Percentiles rank a stretch among this genome's conserved stretches.
These are phyloP conservation scores for Fusarium metavorans DNA, from an alignment of 2,329 filamentous ascomycete genomes.

Conservation along the genomic window DNA sequence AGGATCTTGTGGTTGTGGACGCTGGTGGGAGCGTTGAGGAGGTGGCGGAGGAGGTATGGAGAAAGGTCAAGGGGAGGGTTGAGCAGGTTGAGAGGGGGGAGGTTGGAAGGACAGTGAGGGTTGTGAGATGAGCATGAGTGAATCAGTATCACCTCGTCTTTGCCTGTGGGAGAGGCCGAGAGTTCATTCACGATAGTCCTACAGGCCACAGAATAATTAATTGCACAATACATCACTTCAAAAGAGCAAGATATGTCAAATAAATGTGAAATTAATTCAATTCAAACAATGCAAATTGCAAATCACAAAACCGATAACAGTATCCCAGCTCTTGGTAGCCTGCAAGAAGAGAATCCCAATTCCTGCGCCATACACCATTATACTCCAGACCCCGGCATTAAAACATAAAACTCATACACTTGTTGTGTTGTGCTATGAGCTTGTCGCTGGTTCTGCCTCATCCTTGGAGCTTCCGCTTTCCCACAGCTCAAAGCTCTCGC, in stretches of 20 bases:
- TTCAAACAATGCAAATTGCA: constrained; percentile 6
- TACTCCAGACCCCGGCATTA: constrained; percentile 13
- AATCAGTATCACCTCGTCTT: not conserved
- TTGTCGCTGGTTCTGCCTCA: constrained; percentile 56
- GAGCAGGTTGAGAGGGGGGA: constrained; percentile 63
- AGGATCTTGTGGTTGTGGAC: constrained; percentile 67
- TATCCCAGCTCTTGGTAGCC: constrained; percentile 47
- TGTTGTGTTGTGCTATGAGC: constrained; percentile 38
- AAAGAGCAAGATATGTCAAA: not conserved
- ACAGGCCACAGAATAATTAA: not conserved
- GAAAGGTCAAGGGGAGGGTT: constrained; percentile 59
- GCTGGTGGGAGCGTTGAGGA: constrained; percentile 67
- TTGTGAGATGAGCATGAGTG: constrained; percentile 31
- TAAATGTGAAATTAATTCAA: not conserved
- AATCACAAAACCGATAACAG: constrained; percentile 37
- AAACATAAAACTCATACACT: constrained; percentile 13
- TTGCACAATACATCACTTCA: not conserved
- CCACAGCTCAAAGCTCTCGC: constrained; percentile 75
- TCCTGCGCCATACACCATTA: constrained; percentile 21
- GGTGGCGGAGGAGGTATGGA: constrained; percentile 68
- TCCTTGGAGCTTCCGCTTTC: constrained; percentile 76
- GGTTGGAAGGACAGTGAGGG: constrained; percentile 59
- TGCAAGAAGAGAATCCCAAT: constrained; percentile 35
- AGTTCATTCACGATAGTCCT: not conserved
- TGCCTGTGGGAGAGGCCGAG: not conserved